Evolutionary conservation across 257 asterid genomes (phyloP), one percentile per base, ranked within the genome.

Genomic region (Solanum medicagineum): DNA sequence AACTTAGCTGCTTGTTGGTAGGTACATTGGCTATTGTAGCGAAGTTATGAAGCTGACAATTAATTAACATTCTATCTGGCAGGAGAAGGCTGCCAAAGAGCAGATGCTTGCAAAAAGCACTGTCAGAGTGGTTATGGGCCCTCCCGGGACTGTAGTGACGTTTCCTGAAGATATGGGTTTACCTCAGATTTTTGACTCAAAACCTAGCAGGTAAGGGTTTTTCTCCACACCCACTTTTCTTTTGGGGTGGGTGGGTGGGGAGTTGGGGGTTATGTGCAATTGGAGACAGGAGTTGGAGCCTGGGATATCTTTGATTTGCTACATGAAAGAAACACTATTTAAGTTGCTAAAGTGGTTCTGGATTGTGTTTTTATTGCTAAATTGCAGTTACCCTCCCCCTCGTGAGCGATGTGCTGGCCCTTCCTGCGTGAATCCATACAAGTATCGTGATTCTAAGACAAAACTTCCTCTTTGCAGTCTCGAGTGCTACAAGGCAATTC

Each of bases 401-500:
- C 94, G 99, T 8, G 98, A 95, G 90, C 90, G 90, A 88, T 96
- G 99, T 83, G 98, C 95, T 45, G 98, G 95, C 49, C 99, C 99
- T 17, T 88, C 91, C 9, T 96, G 99, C 81, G 84, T 86, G 85
- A 95, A 96, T 86, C 88, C 94, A n/a, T 96, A 93, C 92, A 96
- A 90, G 90, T 96, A 96, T 85, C 97, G 99, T 0, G 99, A 95
- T 89, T 95, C 99, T 55, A 96, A 93, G 91, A 88, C 95, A 29
- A 95, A 89, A 90, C 94, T 95, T 84, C 99, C 99, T 51, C 98
- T 96, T 14, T 96, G 99, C 93, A 95, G 99, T 86, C 97, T 96
- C 81, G 92, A 91, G 82, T 96, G 98, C 94, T 96, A 94, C 92
- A 95, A 93, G 91, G 98, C 97, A 40, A 90, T 96, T 82, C 91